phyloP scores from a whole-genome alignment of 2,329 filamentous ascomycete genomes.

The Blastomyces gilchristii region DNA sequence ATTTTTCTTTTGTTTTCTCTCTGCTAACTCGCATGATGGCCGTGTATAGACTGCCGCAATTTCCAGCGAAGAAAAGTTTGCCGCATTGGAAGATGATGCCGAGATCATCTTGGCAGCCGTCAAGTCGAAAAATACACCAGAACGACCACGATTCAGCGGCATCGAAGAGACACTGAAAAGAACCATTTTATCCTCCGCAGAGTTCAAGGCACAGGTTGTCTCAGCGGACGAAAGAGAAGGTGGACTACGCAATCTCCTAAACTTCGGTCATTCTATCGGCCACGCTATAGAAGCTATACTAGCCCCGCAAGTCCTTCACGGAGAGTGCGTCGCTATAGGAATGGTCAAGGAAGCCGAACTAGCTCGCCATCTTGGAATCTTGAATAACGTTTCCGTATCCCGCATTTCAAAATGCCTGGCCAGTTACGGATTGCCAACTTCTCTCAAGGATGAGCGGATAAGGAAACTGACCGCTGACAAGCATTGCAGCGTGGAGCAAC shows the following conservation, averaged over 20 bases:
- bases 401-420: slow-evolving; percentile 85
- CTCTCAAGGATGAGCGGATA: slow-evolving; percentile 71
- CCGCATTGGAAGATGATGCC: slow-evolving; percentile 71
- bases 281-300: slow-evolving; percentile 94
- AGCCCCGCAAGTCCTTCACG: slow-evolving; percentile 89
- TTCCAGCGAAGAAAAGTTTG: slow-evolving; percentile 82
- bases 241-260: slow-evolving; percentile 84
- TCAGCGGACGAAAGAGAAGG: slow-evolving; percentile 91
- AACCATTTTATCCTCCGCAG: slow-evolving; percentile 80
- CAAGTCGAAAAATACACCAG: slow-evolving; percentile 48
- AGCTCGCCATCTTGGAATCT: slow-evolving; percentile 73
- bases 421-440: slow-evolving; percentile 84
- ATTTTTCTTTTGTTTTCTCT: background rate
- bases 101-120: slow-evolving; percentile 63
- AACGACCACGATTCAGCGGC: slow-evolving; percentile 52
- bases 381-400: slow-evolving; percentile 78
- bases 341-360: slow-evolving; percentile 98
- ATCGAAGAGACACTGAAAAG: slow-evolving; percentile 63
- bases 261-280: slow-evolving; percentile 96
- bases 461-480: slow-evolving; percentile 75
- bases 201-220: slow-evolving; percentile 88
- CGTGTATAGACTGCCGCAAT: slow-evolving; percentile 72
- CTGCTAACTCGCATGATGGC: background rate
- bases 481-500: slow-evolving; percentile 70
- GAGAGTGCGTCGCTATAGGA: slow-evolving; percentile 90